Conservation (phyloP, 2,329 filamentous ascomycete species). For the Zymoseptoria pseudotritici region DNA sequence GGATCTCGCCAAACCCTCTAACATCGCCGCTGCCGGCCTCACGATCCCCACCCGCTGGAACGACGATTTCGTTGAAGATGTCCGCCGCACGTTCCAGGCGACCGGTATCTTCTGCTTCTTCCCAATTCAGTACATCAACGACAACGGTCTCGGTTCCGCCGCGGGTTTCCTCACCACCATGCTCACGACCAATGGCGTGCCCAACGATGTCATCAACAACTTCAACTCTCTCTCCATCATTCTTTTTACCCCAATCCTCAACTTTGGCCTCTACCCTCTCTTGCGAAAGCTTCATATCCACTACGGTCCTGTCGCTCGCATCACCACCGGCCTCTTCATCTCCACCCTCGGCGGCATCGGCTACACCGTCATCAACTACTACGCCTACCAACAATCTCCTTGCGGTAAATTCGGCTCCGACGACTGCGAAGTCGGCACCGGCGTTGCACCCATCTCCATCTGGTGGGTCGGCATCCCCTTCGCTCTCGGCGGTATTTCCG, state of each 20-base stretch:
- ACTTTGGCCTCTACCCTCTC: slow-evolving; percentile 39
- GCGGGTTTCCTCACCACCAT: slow-evolving; percentile 21
- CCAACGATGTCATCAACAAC: slow-evolving; percentile 42
- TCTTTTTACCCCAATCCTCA: slow-evolving; percentile 36
- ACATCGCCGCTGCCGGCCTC: slow-evolving; percentile 18
- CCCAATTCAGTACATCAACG: slow-evolving; percentile 35
- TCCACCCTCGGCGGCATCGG: slow-evolving; percentile 39
- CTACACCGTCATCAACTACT: slow-evolving; percentile 37
- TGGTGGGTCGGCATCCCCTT: slow-evolving; percentile 36
- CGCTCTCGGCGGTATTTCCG: slow-evolving; percentile 34
- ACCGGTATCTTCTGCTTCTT: slow-evolving; percentile 54
- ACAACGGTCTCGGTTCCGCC: slow-evolving; percentile 27
- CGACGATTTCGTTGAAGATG: slow-evolving; percentile 62
- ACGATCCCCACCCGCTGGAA: slow-evolving; percentile 45
- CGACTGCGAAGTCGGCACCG: slow-evolving; percentile 27
- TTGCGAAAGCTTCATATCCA: slow-evolving; percentile 34
- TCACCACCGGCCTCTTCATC: slow-evolving; percentile 41
- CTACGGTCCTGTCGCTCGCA: slow-evolving; percentile 45
- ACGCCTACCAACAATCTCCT: slow-evolving; percentile 41
- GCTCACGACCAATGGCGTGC: slow-evolving; percentile 30
- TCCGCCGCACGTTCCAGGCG: slow-evolving; percentile 48
- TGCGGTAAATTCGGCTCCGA: slow-evolving; percentile 37
- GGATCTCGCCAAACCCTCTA: slow-evolving; percentile 23
- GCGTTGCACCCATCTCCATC: slow-evolving; percentile 33
- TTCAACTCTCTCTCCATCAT: slow-evolving; percentile 41